Conservation (phyloP, 2,329 filamentous ascomycete genomes). For the Fusarium bulbicola region DNA sequence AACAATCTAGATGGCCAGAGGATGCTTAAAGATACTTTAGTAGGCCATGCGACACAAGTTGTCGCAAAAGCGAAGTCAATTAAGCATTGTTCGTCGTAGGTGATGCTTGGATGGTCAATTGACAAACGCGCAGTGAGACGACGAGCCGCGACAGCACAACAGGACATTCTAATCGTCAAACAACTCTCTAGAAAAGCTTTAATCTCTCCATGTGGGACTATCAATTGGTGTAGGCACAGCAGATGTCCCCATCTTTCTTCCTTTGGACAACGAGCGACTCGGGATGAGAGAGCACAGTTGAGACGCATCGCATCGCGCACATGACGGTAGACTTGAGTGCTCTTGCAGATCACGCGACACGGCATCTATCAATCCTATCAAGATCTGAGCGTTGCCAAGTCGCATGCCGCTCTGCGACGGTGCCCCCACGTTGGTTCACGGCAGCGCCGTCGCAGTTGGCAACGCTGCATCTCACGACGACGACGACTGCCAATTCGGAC, state of each 20-base stretch:
- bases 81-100: rapidly evolving
- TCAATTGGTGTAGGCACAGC: rapidly evolving
- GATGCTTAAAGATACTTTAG: too few species aligned
- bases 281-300: background rate
- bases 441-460: background rate
- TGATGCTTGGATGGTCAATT: background rate
- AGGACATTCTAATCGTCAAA: too few species aligned
- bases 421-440: background rate
- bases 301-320: background rate
- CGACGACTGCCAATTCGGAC: background rate
- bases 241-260: background rate
- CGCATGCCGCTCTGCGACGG: background rate
- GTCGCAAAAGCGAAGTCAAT: background rate
- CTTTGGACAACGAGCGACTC: background rate
- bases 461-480: background rate
- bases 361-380: rapidly evolving
- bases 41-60: rapidly evolving
- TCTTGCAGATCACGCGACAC: rapidly evolving
- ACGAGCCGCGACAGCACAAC: too few species aligned
- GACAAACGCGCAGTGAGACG: too few species aligned
- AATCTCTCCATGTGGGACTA: rapidly evolving
- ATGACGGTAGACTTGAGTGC: background rate
- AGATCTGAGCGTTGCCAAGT: background rate
- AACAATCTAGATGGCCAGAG: too few species aligned
- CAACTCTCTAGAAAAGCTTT: rapidly evolving